These are phyloP conservation scores for Aegle marmelos DNA, from an alignment of 345 rosid species.

Conservation along the genomic window DNA sequence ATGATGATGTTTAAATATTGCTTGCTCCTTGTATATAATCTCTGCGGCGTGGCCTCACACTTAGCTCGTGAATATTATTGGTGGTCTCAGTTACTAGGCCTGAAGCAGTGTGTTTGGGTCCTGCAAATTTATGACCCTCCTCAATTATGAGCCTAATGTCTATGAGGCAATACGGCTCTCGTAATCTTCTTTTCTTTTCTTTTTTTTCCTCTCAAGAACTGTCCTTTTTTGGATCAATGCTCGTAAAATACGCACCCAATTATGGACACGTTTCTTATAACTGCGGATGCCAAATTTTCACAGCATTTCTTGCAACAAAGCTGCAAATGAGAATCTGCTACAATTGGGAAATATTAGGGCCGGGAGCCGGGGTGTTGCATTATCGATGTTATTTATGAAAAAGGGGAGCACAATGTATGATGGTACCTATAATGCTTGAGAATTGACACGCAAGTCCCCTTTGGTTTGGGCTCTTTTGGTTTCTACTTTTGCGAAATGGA, in stretches of 20 bases:
- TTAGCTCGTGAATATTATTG: not conserved
- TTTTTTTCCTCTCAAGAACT: no score
- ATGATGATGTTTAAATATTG: not conserved
- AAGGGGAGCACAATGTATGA: no score
- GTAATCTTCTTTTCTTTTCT: no score
- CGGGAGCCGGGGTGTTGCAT: no score
- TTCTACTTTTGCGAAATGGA: no score
- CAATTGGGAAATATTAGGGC: not conserved
- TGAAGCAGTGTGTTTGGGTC: not conserved
- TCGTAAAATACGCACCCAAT: not conserved
- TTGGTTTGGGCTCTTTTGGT: no score
- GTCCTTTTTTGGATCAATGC: not conserved
- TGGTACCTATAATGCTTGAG: no score
- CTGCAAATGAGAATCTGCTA: not conserved
- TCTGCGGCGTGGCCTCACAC: not conserved
- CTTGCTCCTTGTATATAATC: not conserved
- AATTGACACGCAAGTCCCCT: no score
- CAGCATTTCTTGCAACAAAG: not conserved
- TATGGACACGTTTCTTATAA: not conserved
- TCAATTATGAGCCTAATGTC: not conserved
- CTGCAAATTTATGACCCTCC: not conserved
- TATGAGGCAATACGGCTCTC: not conserved
- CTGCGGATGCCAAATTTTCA: not conserved
- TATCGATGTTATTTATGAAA: no score
- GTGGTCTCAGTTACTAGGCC: slow-evolving; percentile 14